Percentiles rank a stretch among this genome's conserved stretches.
Conservation (phyloP, 106 monocot genomes). For the Gastrodia elata region DNA sequence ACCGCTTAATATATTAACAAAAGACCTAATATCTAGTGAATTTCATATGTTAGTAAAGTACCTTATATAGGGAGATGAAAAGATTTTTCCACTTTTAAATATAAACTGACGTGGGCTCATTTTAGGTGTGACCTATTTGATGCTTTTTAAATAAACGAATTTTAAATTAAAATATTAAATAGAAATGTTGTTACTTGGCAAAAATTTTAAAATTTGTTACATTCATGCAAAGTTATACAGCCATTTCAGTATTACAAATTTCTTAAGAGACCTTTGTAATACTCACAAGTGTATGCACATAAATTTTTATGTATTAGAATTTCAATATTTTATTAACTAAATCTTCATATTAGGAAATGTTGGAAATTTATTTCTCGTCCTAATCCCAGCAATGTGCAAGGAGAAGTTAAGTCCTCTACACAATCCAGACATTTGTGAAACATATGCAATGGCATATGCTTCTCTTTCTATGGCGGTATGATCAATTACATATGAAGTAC, state of each 20-base stretch:
- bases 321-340: conserved; percentile 1
- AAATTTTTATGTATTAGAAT: not conserved
- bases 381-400: conserved; percentile 66
- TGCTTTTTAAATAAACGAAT: not conserved
- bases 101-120: not conserved
- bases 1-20: too few relatives aligned
- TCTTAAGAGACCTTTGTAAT: not conserved
- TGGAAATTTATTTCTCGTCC: conserved; percentile 62
- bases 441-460: conserved; percentile 51
- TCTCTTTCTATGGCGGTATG: conserved; percentile 84
- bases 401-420: conserved; percentile 74
- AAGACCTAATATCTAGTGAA: too few relatives aligned
- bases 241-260: not conserved
- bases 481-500: not conserved
- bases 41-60: too few relatives aligned
- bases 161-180: not conserved
- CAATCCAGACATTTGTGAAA: conserved; percentile 38
- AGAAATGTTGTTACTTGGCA: not conserved
- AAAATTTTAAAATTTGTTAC: not conserved
- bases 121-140: not conserved
- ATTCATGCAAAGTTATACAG: not conserved
- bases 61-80: too few relatives aligned
- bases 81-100: too few relatives aligned
- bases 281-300: too few relatives aligned
- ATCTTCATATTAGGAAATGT: conserved; percentile 39